A percentile compares a stretch with the other conserved stretches of the same genome.
Conservation (phyloP, 495 filamentous ascomycete genomes). For the Penicillium salamii region DNA sequence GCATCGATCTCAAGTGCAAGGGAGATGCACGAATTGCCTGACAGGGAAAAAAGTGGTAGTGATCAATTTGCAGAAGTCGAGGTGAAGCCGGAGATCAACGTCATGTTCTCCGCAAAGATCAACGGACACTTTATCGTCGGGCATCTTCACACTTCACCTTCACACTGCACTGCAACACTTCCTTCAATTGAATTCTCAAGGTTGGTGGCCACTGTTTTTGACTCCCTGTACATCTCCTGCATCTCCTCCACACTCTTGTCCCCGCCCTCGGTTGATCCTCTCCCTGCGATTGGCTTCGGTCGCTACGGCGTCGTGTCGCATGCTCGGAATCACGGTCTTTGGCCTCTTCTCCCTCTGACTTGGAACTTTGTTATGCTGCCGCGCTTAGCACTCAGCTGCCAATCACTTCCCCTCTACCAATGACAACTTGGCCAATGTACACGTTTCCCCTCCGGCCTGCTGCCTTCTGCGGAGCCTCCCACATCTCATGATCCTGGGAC, state of each 20-base stretch:
- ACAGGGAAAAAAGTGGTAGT: no score
- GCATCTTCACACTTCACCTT: neutral
- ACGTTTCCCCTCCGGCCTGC: slow-evolving; percentile 13
- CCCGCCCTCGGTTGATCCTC: slow-evolving; percentile 18
- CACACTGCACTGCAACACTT: neutral
- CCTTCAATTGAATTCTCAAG: neutral
- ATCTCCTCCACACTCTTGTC: slow-evolving; percentile 14
- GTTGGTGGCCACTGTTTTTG: slow-evolving; percentile 12
- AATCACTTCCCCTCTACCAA: slow-evolving; percentile 14
- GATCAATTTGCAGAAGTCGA: neutral
- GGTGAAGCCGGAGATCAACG: neutral
- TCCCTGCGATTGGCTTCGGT: slow-evolving; percentile 16
- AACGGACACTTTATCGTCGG: neutral
- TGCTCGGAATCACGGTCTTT: slow-evolving; percentile 3
- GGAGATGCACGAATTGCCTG: no score
- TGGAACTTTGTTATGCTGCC: slow-evolving; percentile 16
- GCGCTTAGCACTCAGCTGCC: slow-evolving; percentile 19
- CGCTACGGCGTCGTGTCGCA: slow-evolving; percentile 15
- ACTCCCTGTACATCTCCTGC: no score
- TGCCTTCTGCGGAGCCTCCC: slow-evolving; percentile 20
- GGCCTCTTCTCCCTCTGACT: slow-evolving; percentile 15
- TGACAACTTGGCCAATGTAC: slow-evolving; percentile 7
- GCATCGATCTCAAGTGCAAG: no score
- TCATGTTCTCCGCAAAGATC: neutral
- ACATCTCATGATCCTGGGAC: slow-evolving; percentile 20